Evolutionary conservation across 768 basidiomycete species (phyloP), one percentile per base, ranked within the genome.

Genomic region (Phanerochaete carnosa): DNA sequence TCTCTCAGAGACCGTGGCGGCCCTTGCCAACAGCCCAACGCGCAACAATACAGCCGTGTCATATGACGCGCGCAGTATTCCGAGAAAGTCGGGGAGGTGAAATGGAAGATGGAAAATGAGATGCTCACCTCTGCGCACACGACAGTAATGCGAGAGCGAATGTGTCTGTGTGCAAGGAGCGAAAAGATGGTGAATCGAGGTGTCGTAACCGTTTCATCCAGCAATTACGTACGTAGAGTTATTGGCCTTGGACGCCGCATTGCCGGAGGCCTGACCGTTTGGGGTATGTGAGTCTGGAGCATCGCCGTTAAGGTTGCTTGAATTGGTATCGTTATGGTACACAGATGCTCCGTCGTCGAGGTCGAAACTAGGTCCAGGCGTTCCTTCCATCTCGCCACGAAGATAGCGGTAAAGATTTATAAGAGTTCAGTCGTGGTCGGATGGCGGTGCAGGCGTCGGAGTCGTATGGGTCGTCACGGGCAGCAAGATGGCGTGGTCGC

Each of bases 101-200:
- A 33, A 16, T 23, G 16, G 15, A 49, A 43, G 19, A n/a, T 16
- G 26, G 33, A 15, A 22, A 35, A 7, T 13, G 28, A 39, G 16
- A 8, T 29, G 66, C 80, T 32, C 33, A 89, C 89, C 84, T 92
- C 90, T 70, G 87, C 90, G 64, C 89, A 91, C 6, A 91, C 89
- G 33, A 91, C 89, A 46, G 89, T 91, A 63, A 90, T 85, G 52
- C 89, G 82, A 1, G 89, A 89, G 56, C 89, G 86, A 45, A 90
- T 82, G 76, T 87, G 85, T 30, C 85, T 87, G 72, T n/a, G 28
- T 32, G 37, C n/a, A 43, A 37, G 28, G 12, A 26, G 26, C 54
- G 35, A 26, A 29, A n/a, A 3, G 4, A 15, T 43, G n/a, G 30
- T 52, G 3, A 52, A 15, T 22, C 51, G n/a, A 30, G 51, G 5